A percentile compares a stretch with the other conserved stretches of the same genome.
These are phyloP conservation scores for Cairneyella variabilis DNA, from an alignment of 495 filamentous ascomycete species.

Conservation along the genomic window DNA sequence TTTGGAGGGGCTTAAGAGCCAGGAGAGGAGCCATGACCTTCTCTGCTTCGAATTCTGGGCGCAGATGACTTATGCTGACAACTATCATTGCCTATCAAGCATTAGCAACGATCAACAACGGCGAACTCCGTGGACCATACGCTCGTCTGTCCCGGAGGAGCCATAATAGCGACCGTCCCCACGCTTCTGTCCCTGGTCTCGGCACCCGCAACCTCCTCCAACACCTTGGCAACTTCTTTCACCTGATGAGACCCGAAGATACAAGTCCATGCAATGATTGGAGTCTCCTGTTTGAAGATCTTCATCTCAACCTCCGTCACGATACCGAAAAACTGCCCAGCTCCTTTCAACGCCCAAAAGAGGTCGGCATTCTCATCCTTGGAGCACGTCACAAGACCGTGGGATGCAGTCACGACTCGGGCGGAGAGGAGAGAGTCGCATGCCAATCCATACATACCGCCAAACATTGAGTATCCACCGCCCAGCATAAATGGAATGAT, in stretches of 20 bases:
- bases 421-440: slow-evolving; percentile 50
- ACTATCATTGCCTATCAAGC: neutral
- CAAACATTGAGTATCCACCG: slow-evolving; percentile 52
- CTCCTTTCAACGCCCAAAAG: slow-evolving; percentile 47
- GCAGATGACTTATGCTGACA: neutral
- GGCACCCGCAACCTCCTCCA: neutral
- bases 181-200: too few relatives aligned
- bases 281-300: too few relatives aligned
- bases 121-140: neutral
- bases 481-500: slow-evolving; percentile 54
- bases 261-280: too few relatives aligned
- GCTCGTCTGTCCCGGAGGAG: neutral
- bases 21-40: neutral
- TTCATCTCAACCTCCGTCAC: slow-evolving; percentile 24
- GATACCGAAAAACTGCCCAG: slow-evolving; percentile 45
- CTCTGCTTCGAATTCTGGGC: neutral
- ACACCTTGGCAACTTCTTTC: neutral
- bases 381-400: slow-evolving; percentile 32
- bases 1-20: neutral
- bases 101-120: neutral
- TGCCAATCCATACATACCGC: slow-evolving; percentile 43
- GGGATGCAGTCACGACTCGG: slow-evolving; percentile 47
- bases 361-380: slow-evolving; percentile 37
- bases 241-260: too few relatives aligned
- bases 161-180: neutral